Conservation (phyloP, 805 yeast genomes). For the Yueomyces sp. region DNA sequence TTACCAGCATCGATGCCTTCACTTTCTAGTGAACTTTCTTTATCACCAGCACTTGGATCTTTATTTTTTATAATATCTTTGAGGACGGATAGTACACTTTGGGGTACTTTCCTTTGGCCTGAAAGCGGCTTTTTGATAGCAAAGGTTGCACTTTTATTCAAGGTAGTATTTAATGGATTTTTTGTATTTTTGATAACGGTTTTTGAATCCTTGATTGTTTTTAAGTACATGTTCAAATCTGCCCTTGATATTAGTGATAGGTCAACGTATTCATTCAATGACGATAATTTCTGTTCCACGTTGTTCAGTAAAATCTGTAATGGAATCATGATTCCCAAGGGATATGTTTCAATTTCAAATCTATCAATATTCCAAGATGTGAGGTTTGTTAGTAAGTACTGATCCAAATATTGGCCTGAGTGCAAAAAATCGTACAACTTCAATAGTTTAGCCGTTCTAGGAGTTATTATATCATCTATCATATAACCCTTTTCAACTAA, state of each 20-base stretch:
- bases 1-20: constrained; percentile 11
- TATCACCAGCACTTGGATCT: constrained; percentile 22
- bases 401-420: constrained; percentile 30
- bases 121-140: background rate
- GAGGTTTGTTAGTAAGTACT: constrained; percentile 48
- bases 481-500: constrained; percentile 42
- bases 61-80: constrained; percentile 25
- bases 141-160: background rate
- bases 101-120: constrained; percentile 1
- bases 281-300: constrained; percentile 40
- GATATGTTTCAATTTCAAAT: constrained; percentile 51
- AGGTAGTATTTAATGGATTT: background rate
- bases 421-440: constrained; percentile 50
- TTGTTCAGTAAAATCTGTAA: constrained; percentile 44
- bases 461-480: constrained; percentile 48
- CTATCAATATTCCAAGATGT: constrained; percentile 40
- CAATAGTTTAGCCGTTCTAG: constrained; percentile 47
- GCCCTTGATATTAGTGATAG: constrained; percentile 53
- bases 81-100: constrained; percentile 7
- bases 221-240: constrained; percentile 33
- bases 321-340: constrained; percentile 58
- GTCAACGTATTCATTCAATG: constrained; percentile 32
- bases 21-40: background rate
- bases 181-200: background rate
- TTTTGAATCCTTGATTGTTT: constrained; percentile 1